Evolutionary conservation across 2,329 filamentous ascomycete species (phyloP), one percentile per base, ranked within the genome.

Genomic region (Teratosphaeria nubilosa): DNA sequence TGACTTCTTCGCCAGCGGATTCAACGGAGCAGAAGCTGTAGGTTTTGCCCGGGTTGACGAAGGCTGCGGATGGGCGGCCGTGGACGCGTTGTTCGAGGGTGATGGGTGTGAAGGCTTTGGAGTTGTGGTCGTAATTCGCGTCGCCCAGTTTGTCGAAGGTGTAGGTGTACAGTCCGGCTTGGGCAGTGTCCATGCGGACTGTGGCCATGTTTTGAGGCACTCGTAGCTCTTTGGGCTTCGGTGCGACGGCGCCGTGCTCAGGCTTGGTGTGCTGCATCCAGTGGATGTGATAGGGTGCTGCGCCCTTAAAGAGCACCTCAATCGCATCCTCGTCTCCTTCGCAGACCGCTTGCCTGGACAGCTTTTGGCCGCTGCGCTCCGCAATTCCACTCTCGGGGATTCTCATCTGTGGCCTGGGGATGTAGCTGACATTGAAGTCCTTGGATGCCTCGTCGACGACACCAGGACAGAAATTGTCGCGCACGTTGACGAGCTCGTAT

Each of bases 21-120:
- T 96, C 90, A 53, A 91, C 86, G 71, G 91, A 87, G 75, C 94
- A 99, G 74, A 92, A 96, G 71, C 94, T 95, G 78, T 96, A 96
- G 0, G 90, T 91, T 72, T 94, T 94, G 16, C 91, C 91, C 2
- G 91, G 90, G 64, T 89, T 89, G 59, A 82, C 80, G 69, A 99
- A 99, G 5, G 82, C 80, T 3, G 91, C 94, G 2, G 86, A 84
- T 1, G 94, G 94, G 59, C 87, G 88, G 14, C 90, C 81, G 68
- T 96, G 87, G 54, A 99, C 90, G 25, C 81, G 86, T 72, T 99
- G 94, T 65, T 87, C 84, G 32, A 99, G 78, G 13, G 82, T 78
- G 34, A 96, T 72, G 5, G 86, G 83, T 22, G 79, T 77, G 67
- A 86, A 86, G 63, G 82, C 82, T 64, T 77, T 81, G 60, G 81